Evolutionary conservation across 176 grass and related monocot species (phyloP), one percentile per base, ranked within the genome.

Genomic region (Rhipidocladum racemiflorum): DNA sequence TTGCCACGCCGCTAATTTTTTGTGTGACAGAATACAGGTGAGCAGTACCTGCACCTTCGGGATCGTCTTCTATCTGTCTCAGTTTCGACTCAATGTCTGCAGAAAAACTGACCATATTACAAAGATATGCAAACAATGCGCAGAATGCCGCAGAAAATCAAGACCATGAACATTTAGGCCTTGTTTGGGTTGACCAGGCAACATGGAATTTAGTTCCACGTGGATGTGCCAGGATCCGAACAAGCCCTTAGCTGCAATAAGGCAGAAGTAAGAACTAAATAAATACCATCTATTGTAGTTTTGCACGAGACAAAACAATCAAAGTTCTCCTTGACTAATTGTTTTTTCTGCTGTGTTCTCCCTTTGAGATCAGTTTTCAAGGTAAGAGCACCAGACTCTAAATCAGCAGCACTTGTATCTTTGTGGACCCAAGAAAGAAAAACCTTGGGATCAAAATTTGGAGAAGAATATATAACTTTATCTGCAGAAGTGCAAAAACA

Each of bases 241-340:
- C 60, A 62, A 62, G 60, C 6, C 0, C 60, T 62, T 62, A 45
- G 71, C 56, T 38, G 29, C 63, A 79, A 40, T 36, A 81, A 42
- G 40, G 62, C 24, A 84, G 44, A 83, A 49, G 7, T 71, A 62
- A 83, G 4, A 72, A 57, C 42, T 70, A 74, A 61, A 85, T 25
- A 51, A 51, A 66, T 93, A 98, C 96, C 96, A 65, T 99, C 96
- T 82, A 99, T 99, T 55, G 96, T 99, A 63, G 96, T 99, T 89
- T 99, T 99, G 96, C 96, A 99, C 5, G 96, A 99, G 36, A 99
- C 91, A 66, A 99, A 99, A 84, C 96, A 99, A 93, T 99, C 96
- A 77, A 99, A 99, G 80, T 99, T 99, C 85, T 99, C 96, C 85
- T 99, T 99, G 74, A 99, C 92, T 70, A 99, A 79, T 68, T 99